These are phyloP conservation scores for Podospora pseudocomata DNA, from an alignment of 495 filamentous ascomycete genomes.

Conservation along the genomic window DNA sequence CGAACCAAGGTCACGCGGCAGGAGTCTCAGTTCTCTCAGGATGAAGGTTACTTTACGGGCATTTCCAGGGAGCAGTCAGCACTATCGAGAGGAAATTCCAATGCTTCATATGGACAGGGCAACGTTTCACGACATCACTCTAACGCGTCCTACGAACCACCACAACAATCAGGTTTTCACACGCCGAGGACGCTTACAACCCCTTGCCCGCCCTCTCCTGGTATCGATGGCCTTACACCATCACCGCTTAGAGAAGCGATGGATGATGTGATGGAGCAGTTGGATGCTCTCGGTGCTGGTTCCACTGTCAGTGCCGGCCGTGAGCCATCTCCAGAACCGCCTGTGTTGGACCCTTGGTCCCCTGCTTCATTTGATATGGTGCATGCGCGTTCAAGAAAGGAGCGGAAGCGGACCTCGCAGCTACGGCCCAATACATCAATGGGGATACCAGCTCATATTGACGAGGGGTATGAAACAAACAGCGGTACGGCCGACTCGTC, in stretches of 20 bases:
- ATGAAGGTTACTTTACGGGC: constrained; percentile 30
- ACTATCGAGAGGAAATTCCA: constrained; percentile 24
- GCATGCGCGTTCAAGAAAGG: constrained; percentile 39
- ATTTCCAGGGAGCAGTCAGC: constrained; percentile 24
- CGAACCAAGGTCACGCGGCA: constrained; percentile 29
- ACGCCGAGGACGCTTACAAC: constrained; percentile 48
- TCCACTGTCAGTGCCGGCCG: constrained; percentile 27
- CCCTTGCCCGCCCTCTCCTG: constrained; percentile 61
- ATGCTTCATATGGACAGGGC: constrained; percentile 23
- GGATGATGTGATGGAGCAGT: constrained; percentile 96
- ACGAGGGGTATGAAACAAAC: constrained; percentile 53
- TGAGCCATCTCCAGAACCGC: constrained; percentile 44
- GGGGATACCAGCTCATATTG: constrained; percentile 56
- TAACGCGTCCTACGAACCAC: constrained; percentile 35
- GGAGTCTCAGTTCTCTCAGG: constrained; percentile 34
- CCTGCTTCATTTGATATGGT: constrained; percentile 78
- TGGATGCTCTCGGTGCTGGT: constrained; percentile 79
- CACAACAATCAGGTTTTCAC: constrained; percentile 38
- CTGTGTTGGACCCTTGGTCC: constrained; percentile 77
- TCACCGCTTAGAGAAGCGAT: constrained; percentile 90
- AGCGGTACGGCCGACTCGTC: constrained; percentile 47
- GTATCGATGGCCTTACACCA: constrained; percentile 67
- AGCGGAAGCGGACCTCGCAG: constrained; percentile 26
- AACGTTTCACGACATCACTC: constrained; percentile 16
- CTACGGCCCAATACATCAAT: constrained; percentile 67